Evolutionary conservation across 257 asterid species (phyloP).

Genomic region (Ocimum tenuiflorum): DNA sequence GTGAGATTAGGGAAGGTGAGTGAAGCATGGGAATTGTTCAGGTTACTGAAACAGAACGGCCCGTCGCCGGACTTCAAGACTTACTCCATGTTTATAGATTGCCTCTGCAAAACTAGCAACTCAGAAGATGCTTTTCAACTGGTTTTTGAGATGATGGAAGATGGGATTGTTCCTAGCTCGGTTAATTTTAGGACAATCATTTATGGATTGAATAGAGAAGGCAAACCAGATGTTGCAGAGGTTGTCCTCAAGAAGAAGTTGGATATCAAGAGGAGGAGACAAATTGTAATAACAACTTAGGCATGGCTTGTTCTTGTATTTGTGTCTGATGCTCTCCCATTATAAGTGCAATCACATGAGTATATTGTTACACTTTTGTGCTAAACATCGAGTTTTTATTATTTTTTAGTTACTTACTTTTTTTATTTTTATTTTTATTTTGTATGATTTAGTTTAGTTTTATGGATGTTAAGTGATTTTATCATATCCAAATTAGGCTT

Average conservation of each 20-base stretch:
- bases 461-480: too few species aligned
- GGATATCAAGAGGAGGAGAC: slow-evolving; percentile 53
- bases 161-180: slow-evolving; percentile 67
- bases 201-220: slow-evolving; percentile 76
- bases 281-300: slow-evolving; percentile 14
- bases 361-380: too few species aligned
- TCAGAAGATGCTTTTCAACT: slow-evolving; percentile 74
- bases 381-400: too few species aligned
- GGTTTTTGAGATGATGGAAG: slow-evolving; percentile 48
- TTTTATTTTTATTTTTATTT: too few species aligned
- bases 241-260: slow-evolving; percentile 43
- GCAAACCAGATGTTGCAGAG: slow-evolving; percentile 54
- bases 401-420: too few species aligned
- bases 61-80: slow-evolving; percentile 73
- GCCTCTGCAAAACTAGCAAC: slow-evolving; percentile 55
- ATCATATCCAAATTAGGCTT: too few species aligned
- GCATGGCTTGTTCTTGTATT: neutral
- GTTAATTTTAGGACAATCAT: slow-evolving; percentile 56
- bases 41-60: slow-evolving; percentile 42
- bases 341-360: too few species aligned
- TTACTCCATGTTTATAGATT: slow-evolving; percentile 62
- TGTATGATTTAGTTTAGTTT: too few species aligned
- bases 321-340: neutral
- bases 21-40: slow-evolving; percentile 59
- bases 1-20: slow-evolving; percentile 46